These are phyloP conservation scores for Pistacia vera DNA, from an alignment of 345 rosid genomes.

Conservation along the genomic window DNA sequence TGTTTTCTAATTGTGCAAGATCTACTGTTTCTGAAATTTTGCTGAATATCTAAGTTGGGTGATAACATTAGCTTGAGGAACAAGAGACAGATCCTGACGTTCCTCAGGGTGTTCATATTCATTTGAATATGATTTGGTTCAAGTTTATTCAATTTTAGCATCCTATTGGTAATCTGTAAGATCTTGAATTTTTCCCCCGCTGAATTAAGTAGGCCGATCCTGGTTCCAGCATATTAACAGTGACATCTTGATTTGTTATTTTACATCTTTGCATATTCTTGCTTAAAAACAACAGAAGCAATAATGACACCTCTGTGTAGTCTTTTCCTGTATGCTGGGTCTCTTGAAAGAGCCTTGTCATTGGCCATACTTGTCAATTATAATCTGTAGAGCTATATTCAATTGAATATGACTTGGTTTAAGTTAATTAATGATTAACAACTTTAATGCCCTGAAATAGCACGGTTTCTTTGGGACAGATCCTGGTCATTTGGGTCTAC, in stretches of 20 bases:
- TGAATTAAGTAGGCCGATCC: background rate
- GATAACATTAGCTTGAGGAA: background rate
- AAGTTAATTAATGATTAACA: background rate
- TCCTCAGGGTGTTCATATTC: background rate
- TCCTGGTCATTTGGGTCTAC: background rate
- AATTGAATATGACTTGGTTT: constrained; percentile 1
- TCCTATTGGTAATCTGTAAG: background rate
- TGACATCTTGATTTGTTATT: background rate
- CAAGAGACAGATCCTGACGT: background rate
- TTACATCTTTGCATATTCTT: background rate
- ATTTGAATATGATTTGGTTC: background rate
- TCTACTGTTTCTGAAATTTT: background rate
- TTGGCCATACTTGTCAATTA: background rate
- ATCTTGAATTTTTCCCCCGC: background rate
- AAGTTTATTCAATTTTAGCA: background rate
- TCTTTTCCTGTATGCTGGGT: background rate
- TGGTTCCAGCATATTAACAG: background rate
- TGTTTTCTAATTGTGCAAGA: background rate
- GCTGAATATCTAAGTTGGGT: background rate
- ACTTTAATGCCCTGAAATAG: background rate
- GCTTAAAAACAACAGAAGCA: background rate
- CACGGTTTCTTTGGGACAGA: background rate
- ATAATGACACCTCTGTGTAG: background rate
- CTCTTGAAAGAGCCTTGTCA: background rate
- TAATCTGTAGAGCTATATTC: background rate